Conservation (phyloP, 306 rosid genomes). For the Luffa aegyptiaca region DNA sequence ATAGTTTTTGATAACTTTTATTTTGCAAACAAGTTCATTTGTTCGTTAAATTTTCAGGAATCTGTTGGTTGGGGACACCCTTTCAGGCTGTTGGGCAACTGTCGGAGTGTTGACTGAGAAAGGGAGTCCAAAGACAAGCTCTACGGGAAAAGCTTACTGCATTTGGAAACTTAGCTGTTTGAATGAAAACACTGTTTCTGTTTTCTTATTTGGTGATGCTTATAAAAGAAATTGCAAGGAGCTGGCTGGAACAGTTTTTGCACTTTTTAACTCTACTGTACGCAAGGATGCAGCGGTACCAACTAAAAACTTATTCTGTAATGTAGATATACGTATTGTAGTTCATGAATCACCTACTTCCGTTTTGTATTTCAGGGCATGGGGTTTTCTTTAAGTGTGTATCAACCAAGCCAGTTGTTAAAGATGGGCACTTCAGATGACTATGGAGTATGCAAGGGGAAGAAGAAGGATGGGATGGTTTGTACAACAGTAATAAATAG, state of each 20-base stretch:
- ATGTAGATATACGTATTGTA: neutral
- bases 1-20: neutral
- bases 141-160: slow-evolving; percentile 54
- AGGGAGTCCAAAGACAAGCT: slow-evolving; percentile 54
- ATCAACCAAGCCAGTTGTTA: slow-evolving; percentile 46
- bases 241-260: slow-evolving; percentile 54
- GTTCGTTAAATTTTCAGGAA: slow-evolving; percentile 30
- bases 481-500: slow-evolving; percentile 65
- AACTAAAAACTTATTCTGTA: neutral
- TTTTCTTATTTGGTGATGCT: slow-evolving; percentile 92
- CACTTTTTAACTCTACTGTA: slow-evolving; percentile 50
- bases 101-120: slow-evolving; percentile 80
- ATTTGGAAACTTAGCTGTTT: slow-evolving; percentile 72
- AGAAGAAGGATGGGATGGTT: slow-evolving; percentile 62
- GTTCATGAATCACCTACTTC: neutral
- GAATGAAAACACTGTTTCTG: slow-evolving; percentile 56
- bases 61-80: slow-evolving; percentile 55
- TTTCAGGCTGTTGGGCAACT: slow-evolving; percentile 80
- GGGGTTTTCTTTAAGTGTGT: slow-evolving; percentile 75
- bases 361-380: slow-evolving; percentile 43
- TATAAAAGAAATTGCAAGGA: slow-evolving; percentile 49
- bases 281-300: slow-evolving; percentile 74
- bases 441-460: slow-evolving; percentile 84
- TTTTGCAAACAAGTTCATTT: neutral
- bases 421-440: slow-evolving; percentile 83